phyloP scores from a whole-genome alignment of 1,284 basidiomycete species.

The Austropuccinia psidii region DNA sequence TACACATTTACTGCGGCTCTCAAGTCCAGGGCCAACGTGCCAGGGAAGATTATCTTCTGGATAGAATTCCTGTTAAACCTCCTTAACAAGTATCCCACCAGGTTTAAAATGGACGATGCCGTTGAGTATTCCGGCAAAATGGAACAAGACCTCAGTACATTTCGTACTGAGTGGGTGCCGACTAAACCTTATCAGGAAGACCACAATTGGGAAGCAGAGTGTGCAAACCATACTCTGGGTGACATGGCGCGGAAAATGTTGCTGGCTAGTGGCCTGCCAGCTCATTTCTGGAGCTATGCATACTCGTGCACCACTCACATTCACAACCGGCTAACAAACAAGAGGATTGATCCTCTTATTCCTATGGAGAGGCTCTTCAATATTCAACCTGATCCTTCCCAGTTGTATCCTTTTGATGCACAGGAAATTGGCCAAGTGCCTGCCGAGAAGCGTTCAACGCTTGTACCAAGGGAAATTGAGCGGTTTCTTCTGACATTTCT shows the following conservation, averaged over 20 bases:
- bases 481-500: too few relatives aligned
- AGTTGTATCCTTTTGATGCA: not conserved
- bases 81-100: too few relatives aligned
- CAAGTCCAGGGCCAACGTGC: too few relatives aligned
- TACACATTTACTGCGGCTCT: not conserved
- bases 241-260: constrained; percentile 1
- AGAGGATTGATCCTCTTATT: not conserved
- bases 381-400: not conserved
- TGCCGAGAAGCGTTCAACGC: not conserved
- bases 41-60: too few relatives aligned
- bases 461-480: too few relatives aligned
- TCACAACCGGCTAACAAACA: not conserved
- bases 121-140: too few relatives aligned
- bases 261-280: not conserved
- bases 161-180: not conserved
- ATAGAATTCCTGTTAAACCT: too few relatives aligned
- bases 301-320: not conserved
- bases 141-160: not conserved
- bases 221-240: not conserved
- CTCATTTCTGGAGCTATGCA: not conserved
- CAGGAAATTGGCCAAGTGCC: not conserved
- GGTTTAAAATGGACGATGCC: too few relatives aligned
- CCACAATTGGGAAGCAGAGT: constrained; percentile 3
- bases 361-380: not conserved
- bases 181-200: not conserved